Percentiles rank a stretch among this genome's conserved stretches.
Evolutionary conservation across 2,329 filamentous ascomycete genomes (phyloP).

Genomic region (Pseudocercospora cruenta): DNA sequence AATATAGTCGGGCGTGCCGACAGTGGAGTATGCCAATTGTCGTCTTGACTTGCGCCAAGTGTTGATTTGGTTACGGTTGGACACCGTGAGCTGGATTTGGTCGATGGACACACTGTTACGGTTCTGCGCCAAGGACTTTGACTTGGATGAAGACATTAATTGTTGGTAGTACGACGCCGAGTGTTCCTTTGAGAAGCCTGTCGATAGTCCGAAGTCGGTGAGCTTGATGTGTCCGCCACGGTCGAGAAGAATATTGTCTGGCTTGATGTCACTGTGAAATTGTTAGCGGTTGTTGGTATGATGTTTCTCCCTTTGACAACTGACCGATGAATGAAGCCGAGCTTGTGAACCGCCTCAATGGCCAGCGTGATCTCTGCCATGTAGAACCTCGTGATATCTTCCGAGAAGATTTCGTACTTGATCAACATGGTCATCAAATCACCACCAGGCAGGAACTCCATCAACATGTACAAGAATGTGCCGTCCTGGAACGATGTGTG

Average conservation of each 20-base stretch:
- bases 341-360: constrained; percentile 97
- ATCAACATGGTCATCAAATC: constrained; percentile 99
- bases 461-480: constrained; percentile 97
- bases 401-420: constrained; percentile 99
- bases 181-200: constrained; percentile 95
- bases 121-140: constrained; percentile 60
- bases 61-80: constrained; percentile 96
- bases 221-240: constrained; percentile 96
- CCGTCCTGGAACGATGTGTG: constrained; percentile 97
- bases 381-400: constrained; percentile 98
- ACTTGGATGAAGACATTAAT: constrained; percentile 67
- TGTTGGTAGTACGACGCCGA: constrained; percentile 99
- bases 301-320: neutral
- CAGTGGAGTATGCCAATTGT: constrained; percentile 96
- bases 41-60: constrained; percentile 96
- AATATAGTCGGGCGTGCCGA: constrained; percentile 98
- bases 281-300: constrained; percentile 10
- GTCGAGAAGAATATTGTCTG: constrained; percentile 96
- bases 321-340: constrained; percentile 97
- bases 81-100: constrained; percentile 97
- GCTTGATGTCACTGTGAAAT: constrained; percentile 84
- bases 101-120: constrained; percentile 94
- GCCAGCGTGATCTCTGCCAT: constrained; percentile 97
- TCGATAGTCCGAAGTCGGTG: constrained; percentile 96
- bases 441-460: constrained; percentile 98